Base-by-base conservation (phyloP, 1,139 yeast species). In the Yamadazyma sp. region DNA sequence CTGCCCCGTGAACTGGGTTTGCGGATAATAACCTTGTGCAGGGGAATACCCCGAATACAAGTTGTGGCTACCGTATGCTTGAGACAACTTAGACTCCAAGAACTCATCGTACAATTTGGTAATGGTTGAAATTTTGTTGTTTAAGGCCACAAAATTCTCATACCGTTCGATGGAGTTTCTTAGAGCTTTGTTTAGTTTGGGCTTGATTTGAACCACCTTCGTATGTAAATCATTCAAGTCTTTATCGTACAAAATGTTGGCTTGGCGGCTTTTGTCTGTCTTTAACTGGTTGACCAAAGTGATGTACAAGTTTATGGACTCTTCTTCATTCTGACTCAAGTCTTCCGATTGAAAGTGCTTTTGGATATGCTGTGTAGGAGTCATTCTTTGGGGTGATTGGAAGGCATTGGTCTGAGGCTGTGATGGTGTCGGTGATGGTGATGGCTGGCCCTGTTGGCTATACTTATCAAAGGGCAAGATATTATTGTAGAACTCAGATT, bases 121-220 rank as follows among this genome's bases (percentile, higher is more conserved):
- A 24, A 89, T 85, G 3, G 94, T 84, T 37, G 87, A 81, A 39
- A 92, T 75, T 55, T 92, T 88, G 34, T 87, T 81, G 60, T 87
- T 89, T 76, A 88, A 72, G 43, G 87, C 92, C 48, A 87, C 78
- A 44, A 85, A 76, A 17, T 66, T 62, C 42, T 87, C 95, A 51
- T 89, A 81, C 54, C 81, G 83, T 37, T 77, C 76, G 26, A 81
- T 75, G 1, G 91, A 71, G 12, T 75, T 76, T 30, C 83, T 75
- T 36, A 89, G 64, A 11, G 87, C 77, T 26, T 75, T 70, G 41
- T 85, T 84, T 29, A 91, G 65, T 51, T 85, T 87, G 2, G 98
- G 95, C 46, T 87, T 83, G 40, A 87, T 61, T 16, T 77, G 72
- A 18, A 81, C 64, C 9, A 91, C 81, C 37, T 77, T 78, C 15